Evolutionary conservation across 2,329 filamentous ascomycete genomes (phyloP).

Genomic region (Leptographium radiaticola): DNA sequence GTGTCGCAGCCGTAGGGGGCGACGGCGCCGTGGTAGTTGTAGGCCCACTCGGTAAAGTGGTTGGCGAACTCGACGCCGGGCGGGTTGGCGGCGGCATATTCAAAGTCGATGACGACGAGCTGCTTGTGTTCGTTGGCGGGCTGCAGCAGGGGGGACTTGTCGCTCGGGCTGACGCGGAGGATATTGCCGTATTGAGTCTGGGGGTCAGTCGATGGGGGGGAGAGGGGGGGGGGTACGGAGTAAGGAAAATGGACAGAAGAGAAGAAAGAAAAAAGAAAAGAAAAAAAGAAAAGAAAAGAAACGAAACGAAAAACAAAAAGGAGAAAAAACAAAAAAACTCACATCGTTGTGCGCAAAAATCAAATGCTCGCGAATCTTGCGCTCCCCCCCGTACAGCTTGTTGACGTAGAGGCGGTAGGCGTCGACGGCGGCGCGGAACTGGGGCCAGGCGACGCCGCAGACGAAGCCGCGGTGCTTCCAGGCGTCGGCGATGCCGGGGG

Average conservation of each 20-base stretch:
- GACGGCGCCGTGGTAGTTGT: constrained; percentile 78
- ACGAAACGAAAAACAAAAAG: background rate
- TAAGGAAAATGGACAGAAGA: background rate
- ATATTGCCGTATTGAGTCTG: constrained; percentile 98
- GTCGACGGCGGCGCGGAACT: constrained; percentile 61
- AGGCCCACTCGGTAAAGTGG: constrained; percentile 96
- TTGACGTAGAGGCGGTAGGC: constrained; percentile 68
- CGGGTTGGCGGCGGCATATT: constrained; percentile 84
- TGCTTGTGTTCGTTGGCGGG: constrained; percentile 93
- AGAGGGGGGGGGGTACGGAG: background rate
- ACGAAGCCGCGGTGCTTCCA: constrained; percentile 66
- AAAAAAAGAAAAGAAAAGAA: background rate
- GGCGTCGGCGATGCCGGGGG: constrained; percentile 18
- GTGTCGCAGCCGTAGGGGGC: constrained; percentile 55
- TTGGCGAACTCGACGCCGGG: constrained; percentile 89
- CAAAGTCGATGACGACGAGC: constrained; percentile 94
- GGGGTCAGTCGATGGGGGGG: background rate
- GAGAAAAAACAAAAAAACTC: constrained; percentile 21
- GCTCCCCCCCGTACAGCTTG: constrained; percentile 52
- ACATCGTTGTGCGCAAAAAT: constrained; percentile 98
- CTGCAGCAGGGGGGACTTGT: constrained; percentile 75
- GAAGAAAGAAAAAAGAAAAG: background rate
- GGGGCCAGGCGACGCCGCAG: constrained; percentile 70
- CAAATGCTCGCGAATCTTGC: constrained; percentile 58
- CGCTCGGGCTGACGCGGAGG: constrained; percentile 54